Evolutionary conservation across 345 rosid species (phyloP).

Genomic region (Bretschneidera sinensis): DNA sequence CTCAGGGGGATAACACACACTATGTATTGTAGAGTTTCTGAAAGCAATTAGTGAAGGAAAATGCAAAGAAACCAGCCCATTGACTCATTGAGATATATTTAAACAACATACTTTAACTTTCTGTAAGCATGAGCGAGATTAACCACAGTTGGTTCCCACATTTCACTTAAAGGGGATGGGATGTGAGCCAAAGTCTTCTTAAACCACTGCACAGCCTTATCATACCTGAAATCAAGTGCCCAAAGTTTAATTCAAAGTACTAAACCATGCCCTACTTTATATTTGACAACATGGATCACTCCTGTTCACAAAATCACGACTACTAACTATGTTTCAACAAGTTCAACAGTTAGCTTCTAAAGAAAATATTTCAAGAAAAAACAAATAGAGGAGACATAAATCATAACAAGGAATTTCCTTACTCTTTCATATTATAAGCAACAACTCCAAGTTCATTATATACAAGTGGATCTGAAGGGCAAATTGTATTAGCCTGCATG

Average conservation of each 20-base stretch:
- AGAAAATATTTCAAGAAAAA: too few relatives aligned
- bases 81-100: too few relatives aligned
- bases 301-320: neutral
- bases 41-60: too few relatives aligned
- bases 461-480: constrained; percentile 92
- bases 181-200: constrained; percentile 82
- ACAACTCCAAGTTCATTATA: constrained; percentile 97
- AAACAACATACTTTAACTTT: constrained; percentile 59
- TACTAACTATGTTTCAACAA: neutral
- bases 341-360: neutral
- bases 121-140: constrained; percentile 90
- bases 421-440: constrained; percentile 95
- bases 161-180: constrained; percentile 64
- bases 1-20: too few relatives aligned
- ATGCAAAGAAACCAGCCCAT: too few relatives aligned
- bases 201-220: constrained; percentile 79
- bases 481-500: constrained; percentile 87
- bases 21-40: too few relatives aligned
- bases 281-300: neutral
- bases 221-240: constrained; percentile 57
- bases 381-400: too few relatives aligned
- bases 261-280: neutral
- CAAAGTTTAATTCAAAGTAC: constrained; percentile 9
- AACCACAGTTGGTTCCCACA: constrained; percentile 87
- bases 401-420: constrained; percentile 27